Conservation (phyloP, 106 monocot genomes). For the Vanilla planifolia region DNA sequence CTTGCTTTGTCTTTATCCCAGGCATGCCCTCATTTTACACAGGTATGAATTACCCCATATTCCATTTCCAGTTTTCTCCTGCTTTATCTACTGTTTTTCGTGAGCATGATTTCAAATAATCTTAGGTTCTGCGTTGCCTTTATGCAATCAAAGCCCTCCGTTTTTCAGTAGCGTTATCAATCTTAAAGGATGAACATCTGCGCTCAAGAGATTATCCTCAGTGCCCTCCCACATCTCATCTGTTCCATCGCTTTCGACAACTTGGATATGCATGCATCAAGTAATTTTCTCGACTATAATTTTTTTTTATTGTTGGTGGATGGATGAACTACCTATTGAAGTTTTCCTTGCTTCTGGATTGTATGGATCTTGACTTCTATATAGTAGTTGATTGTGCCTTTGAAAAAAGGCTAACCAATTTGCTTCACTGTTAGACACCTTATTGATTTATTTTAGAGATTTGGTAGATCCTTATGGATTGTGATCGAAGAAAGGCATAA, state of each 20-base stretch:
- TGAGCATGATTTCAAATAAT: constrained; percentile 5
- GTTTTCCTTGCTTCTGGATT: no score
- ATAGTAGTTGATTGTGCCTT: no score
- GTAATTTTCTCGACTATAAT: constrained; percentile 42
- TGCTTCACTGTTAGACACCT: no score
- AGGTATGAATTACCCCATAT: constrained; percentile 38
- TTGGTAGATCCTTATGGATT: no score
- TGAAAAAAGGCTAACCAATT: no score
- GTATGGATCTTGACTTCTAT: no score
- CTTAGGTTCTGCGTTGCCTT: constrained; percentile 72
- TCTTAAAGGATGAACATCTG: constrained; percentile 93
- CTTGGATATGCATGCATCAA: constrained; percentile 97
- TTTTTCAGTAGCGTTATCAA: constrained; percentile 91
- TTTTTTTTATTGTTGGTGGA: neutral
- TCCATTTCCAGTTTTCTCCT: neutral
- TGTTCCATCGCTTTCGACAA: constrained; percentile 91
- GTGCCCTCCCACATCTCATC: constrained; percentile 86
- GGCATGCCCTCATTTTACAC: constrained; percentile 98
- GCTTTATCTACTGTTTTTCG: constrained; percentile 6
- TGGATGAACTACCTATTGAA: no score
- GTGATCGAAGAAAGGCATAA: no score
- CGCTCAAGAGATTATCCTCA: constrained; percentile 97
- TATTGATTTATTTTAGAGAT: no score
- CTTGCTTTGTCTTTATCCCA: constrained; percentile 96
- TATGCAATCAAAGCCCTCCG: constrained; percentile 97